Evolutionary conservation across 805 yeast genomes (phyloP), one percentile per base, ranked within the genome.

Genomic region (Ogataea allantospora): DNA sequence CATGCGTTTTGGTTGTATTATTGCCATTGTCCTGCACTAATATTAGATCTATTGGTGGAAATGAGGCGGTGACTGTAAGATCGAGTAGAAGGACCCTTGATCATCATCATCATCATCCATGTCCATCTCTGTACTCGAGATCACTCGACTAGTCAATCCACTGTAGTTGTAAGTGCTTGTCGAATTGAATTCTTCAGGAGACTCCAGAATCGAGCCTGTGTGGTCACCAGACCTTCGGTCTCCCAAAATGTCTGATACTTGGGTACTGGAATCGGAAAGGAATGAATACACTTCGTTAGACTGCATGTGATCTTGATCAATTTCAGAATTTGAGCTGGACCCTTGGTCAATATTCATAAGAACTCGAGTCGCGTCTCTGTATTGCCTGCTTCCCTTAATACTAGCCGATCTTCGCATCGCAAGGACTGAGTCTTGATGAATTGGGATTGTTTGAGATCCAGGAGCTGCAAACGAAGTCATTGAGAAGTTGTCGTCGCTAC

Each of bases 381-480:
- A 19, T 7, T 14, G 20, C 11, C 31, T 25, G 23, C 35, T 30
- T 13, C 31, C 21, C 4, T 36, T 22, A 8, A 19, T 24, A 20
- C 38, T 37, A 4, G 27, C 27, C 7, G 33, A 27, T 10, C n/a
- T n/a, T n/a, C n/a, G n/a, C n/a, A n/a, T n/a, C n/a, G n/a, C n/a
- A n/a, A n/a, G n/a, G n/a, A n/a, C n/a, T n/a, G n/a, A n/a, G n/a
- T n/a, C n/a, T n/a, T n/a, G n/a, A n/a, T n/a, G n/a, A 7, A 58
- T 56, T 3, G 59, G 54, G 13, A 55, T 43, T 2, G 42, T 40
- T 5, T 29, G 40, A 3, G 44, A 34, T 6, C 51, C 55, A 1
- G 62, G 54, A 11, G 29, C 30, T 8, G 51, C 40, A 5, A 55
- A 16, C 3, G 57, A 46, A 5, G 48, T 48, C 17, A 58, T 27